Evolutionary conservation across 805 yeast genomes (phyloP), one percentile per base, ranked within the genome.

Genomic region (Candida qinlingensis): DNA sequence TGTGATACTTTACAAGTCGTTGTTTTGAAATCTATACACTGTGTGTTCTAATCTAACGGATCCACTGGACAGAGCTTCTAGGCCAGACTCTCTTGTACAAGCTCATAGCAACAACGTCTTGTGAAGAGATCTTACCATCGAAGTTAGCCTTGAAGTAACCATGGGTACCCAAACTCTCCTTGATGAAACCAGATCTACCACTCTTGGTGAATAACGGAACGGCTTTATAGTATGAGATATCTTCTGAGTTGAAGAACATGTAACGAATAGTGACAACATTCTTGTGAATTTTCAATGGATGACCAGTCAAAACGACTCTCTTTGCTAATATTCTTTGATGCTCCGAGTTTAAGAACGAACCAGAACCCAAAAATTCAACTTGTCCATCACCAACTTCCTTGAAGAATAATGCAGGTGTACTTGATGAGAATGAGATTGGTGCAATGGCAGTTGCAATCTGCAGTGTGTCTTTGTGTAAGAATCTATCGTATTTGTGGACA

Each of bases 131-230:
- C 61, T 85, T 87, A 50, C 91, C 92, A 64, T 94, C 97, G 60
- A 94, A 94, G 7, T 87, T 85, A 27, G 97, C 96, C 71, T 94
- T 94, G 79, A 85, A 91, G 73, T 92, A 89, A 54, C 99, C 99
- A 65, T 94, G 99, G 2, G 99, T 94, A 70, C 99, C 99, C 72
- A 94, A 75, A 63, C 91, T 80, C 66, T 92, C 97, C 68, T 88
- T 92, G 65, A 95, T 92, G 67, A 86, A 86, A 47, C 99, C 99
- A 25, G 90, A 76, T 67, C 97, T 82, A 44, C 99, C 99, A 59
- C 83, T 77, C 66, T 87, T 89, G 39, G 98, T 91, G 68, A 89
- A 94, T 52, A 94, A 71, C 39, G 98, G 98, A 56, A 94, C 85
- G 5, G 91, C 84, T 69, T 87, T 87, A 77, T 85, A 94, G 80